These are phyloP conservation scores for Talaromyces sp. DNA, from an alignment of 2,329 filamentous ascomycete genomes.

Conservation along the genomic window DNA sequence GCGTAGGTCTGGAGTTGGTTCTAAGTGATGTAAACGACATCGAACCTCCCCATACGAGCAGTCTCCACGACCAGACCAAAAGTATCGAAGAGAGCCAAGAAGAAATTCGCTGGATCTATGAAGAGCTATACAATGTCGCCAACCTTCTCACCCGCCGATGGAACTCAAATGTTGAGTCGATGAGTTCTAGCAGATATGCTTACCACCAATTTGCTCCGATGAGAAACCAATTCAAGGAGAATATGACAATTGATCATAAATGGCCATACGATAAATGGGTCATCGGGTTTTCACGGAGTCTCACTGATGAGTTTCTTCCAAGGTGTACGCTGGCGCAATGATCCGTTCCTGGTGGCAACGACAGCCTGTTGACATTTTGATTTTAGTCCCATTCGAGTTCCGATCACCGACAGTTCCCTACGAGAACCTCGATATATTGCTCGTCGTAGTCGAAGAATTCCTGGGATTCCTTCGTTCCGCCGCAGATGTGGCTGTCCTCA, in stretches of 20 bases:
- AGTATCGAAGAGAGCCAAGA: not conserved
- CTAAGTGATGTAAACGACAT: not conserved
- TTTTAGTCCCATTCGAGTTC: not conserved
- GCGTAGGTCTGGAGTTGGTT: not conserved
- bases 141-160: not conserved
- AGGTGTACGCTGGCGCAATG: not conserved
- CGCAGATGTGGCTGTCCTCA: not conserved
- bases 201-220: not conserved
- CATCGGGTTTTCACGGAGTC: not conserved
- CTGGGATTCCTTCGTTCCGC: not conserved
- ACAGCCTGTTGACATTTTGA: not conserved
- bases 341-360: not conserved
- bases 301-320: not conserved
- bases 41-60: not conserved
- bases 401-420: not conserved
- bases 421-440: not conserved
- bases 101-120: not conserved
- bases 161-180: not conserved
- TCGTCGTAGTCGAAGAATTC: not conserved
- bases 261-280: not conserved
- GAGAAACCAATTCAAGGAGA: not conserved
- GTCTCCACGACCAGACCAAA: not conserved
- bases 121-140: not conserved
- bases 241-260: not conserved
- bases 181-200: not conserved